phyloP scores from a whole-genome alignment of 148 eudicot genomes.

The Gaultheria prostrata region DNA sequence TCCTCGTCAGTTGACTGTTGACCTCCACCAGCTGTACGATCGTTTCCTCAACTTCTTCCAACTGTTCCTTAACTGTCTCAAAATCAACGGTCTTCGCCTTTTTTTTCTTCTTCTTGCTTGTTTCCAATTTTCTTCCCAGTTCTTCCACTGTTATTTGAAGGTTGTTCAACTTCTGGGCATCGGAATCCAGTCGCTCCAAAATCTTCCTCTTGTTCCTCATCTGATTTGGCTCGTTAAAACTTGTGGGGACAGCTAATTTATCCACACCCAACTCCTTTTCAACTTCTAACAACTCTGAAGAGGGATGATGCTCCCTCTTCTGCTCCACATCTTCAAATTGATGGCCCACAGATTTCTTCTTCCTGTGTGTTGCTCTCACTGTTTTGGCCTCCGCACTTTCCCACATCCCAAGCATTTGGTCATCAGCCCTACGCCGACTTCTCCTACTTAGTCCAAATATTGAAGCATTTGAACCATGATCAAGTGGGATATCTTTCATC shows the following conservation, averaged over 20 bases:
- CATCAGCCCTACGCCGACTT: conserved; percentile 43
- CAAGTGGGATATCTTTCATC: conserved; percentile 92
- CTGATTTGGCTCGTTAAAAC: conserved; percentile 21
- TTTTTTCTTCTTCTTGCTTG: conserved; percentile 43
- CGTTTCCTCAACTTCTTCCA: conserved; percentile 62
- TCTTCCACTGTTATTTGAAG: conserved; percentile 57
- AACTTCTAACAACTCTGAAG: conserved; percentile 43
- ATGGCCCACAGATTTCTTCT: conserved; percentile 29
- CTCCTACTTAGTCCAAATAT: conserved; percentile 35
- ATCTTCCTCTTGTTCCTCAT: conserved; percentile 42
- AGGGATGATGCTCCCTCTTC: conserved; percentile 27
- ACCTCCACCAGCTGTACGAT: conserved; percentile 52
- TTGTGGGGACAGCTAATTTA: conserved; percentile 43
- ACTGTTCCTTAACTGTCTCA: conserved; percentile 53
- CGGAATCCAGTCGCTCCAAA: conserved; percentile 60
- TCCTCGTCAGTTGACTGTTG: conserved; percentile 48
- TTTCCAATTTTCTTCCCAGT: conserved; percentile 56
- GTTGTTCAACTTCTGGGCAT: conserved; percentile 55
- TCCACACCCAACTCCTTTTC: conserved; percentile 80
- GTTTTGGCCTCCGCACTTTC: conserved; percentile 53
- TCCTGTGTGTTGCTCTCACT: conserved; percentile 30
- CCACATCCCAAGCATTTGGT: conserved; percentile 85
- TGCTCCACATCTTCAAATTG: conserved; percentile 24
- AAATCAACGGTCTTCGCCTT: conserved; percentile 44
- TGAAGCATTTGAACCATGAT: conserved; percentile 58